phyloP scores from a whole-genome alignment of 2,329 filamentous ascomycete genomes.

The Acarospora socialis region DNA sequence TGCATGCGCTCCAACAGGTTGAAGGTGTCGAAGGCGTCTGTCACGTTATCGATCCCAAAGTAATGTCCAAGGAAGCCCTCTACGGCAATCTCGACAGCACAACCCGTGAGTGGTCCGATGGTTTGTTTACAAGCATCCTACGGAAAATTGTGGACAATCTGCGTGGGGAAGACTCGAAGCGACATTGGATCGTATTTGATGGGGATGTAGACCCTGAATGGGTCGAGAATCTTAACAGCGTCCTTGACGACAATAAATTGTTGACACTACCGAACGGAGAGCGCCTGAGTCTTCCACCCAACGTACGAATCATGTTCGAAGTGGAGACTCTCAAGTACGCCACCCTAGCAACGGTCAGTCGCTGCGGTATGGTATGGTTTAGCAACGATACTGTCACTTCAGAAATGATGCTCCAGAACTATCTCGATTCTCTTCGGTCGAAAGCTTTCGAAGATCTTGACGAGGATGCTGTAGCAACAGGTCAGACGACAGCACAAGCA shows the following conservation, averaged over 20 bases:
- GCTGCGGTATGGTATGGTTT: conserved; percentile 99
- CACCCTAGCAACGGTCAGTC: conserved; percentile 94
- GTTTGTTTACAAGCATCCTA: conserved; percentile 92
- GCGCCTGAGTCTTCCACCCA: conserved; percentile 81
- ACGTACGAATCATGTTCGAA: conserved; percentile 99
- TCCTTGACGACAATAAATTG: conserved; percentile 97
- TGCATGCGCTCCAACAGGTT: conserved; percentile 80
- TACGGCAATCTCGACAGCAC: conserved; percentile 95
- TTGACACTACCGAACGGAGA: conserved; percentile 95
- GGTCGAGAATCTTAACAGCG: conserved; percentile 99
- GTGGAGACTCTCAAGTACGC: conserved; percentile 96
- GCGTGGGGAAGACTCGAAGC: conserved; percentile 88
- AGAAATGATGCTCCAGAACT: conserved; percentile 83
- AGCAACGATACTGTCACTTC: conserved; percentile 93
- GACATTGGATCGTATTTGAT: conserved; percentile 99
- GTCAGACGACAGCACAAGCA: conserved; percentile 62
- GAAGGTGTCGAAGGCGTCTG: conserved; percentile 88
- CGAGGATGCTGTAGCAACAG: conserved; percentile 69
- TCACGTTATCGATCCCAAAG: conserved; percentile 97
- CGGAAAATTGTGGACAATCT: conserved; percentile 98
- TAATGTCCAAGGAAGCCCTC: conserved; percentile 97
- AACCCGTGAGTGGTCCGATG: conserved; percentile 97
- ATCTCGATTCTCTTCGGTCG: conserved; percentile 68
- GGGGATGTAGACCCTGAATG: conserved; percentile 98
- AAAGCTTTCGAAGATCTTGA: conserved; percentile 89